Base-by-base conservation (phyloP, 179 eudicot species). In the Pouteria campechiana region DNA sequence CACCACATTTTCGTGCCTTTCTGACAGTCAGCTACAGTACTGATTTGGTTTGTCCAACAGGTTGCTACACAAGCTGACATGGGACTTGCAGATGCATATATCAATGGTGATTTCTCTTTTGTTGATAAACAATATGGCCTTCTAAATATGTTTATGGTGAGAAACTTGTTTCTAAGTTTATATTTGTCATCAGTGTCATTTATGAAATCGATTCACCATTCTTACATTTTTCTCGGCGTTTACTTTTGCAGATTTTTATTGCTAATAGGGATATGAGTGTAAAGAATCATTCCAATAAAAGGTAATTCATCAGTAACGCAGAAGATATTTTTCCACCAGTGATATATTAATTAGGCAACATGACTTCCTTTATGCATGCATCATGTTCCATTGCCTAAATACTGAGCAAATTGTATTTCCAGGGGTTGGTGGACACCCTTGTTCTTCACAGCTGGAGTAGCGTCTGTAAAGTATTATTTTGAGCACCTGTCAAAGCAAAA, bases 91-190 rank as follows among this genome's bases (percentile, higher is more conserved):
- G 30, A 27, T 27, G 30, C 30, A 27, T 27, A 27, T 27, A 27
- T 27, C 9, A 27, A 27, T 27, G 30, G 30, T 4, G 30, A 27
- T 27, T 27, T 27, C 9, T 27, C 30, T 27, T 27, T 27, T 9
- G 30, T 27, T 27, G 30, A 27, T 27, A 27, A 27, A 54, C 42
- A 72, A 36, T 78, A 75, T 55, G 99, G 99, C 30, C 92, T 92
- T 65, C 50, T 73, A 42, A 72, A 75, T 50, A 63, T 92, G 36
- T 83, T 87, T 62, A 73, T 52, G 99, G 99, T 92, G 74, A 65
- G 55, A 22, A 12, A 37, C 18, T 4, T n/a, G 3, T 31, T 17
- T 9, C 41, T 30, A 6, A 6, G 10, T 37, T 50, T 7, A 50
- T 23, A 8, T 39, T 49, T 10, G 27, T 14, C 3, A 3, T 23